Evolutionary conservation across 768 basidiomycete genomes (phyloP).

Genomic region (Stropharia rugosoannulata): DNA sequence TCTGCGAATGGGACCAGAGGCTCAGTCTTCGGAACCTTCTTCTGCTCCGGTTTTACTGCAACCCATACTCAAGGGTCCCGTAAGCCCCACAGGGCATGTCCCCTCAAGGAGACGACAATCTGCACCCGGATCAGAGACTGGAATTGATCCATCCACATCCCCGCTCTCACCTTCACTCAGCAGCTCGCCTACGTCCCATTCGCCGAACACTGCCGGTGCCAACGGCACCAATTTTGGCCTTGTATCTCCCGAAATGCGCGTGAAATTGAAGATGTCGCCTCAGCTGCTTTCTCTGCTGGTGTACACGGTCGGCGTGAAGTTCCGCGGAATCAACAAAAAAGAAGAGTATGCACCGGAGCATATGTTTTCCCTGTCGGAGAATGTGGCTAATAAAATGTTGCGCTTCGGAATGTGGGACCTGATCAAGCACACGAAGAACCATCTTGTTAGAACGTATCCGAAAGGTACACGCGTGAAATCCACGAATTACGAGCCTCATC

Average conservation of each 20-base stretch:
- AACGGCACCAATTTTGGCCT: neutral
- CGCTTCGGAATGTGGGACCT: slow-evolving; percentile 67
- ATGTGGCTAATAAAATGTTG: slow-evolving; percentile 71
- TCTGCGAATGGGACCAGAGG: neutral
- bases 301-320: slow-evolving; percentile 96
- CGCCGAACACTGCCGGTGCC: neutral
- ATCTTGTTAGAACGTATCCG: slow-evolving; percentile 86
- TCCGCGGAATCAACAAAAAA: slow-evolving; percentile 85
- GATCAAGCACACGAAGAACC: slow-evolving; percentile 82
- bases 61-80: neutral
- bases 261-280: slow-evolving; percentile 71
- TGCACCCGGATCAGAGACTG: neutral
- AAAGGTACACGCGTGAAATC: slow-evolving; percentile 79
- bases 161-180: neutral
- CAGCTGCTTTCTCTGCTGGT: slow-evolving; percentile 75
- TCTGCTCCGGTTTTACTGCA: neutral
- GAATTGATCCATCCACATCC: neutral
- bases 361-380: slow-evolving; percentile 92
- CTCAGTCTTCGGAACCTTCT: neutral
- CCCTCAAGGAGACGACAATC: neutral
- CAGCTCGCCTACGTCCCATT: neutral
- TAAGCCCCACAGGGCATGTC: neutral
- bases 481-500: slow-evolving; percentile 86
- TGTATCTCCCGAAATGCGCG: slow-evolving; percentile 18
- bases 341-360: slow-evolving; percentile 85